Base-by-base conservation (phyloP, 2,329 filamentous ascomycete species). In the Paramyrothecium roridum region DNA sequence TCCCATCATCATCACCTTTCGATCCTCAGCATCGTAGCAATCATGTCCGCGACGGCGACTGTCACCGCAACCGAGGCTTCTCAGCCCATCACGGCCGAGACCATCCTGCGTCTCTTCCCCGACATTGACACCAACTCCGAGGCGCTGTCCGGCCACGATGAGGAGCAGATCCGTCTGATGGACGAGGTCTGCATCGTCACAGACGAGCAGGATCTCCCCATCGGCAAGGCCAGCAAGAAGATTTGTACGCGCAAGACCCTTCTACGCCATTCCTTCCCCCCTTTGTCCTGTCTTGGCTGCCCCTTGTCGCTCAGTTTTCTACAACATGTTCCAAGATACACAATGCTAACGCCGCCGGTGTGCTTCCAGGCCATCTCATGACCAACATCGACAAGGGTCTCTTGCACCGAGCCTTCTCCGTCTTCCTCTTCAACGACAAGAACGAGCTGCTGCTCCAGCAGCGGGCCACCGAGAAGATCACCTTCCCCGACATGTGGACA, bases 401-500 rank as follows among this genome's bases (percentile, higher is more conserved):
- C 57, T 85, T 99, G 55, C 95, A 99, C 80, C 91, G 95, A 57
- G 95, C 95, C 60, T 99, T 99, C 76, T 98, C 93, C 56, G 91
- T 96, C 64, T 99, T 99, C 79, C 87, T 99, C 63, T 99, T 99
- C 80, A 91, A 98, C 77, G 88, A 90, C 59, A 83, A 95, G 71
- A 96, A 97, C 74, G 89, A 92, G 66, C 81, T 98, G 57, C 88
- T 99, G 48, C 86, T 99, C 52, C 95, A 99, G 77, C 95, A 98
- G 80, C 90, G 95, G 63, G 95, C 95, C 26, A 80, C 87, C 45
- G 93, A 98, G 79, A 99, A 99, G 81, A 99, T 99, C 70, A 99
- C 95, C 8, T 99, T 99, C 77, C 93, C 95, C 50, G 91, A 96
- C 71, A 93, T 97, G 88, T 99, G 95, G 95, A 99, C 95, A 61